Evolutionary conservation across 2,329 filamentous ascomycete species (phyloP), one percentile per base, ranked within the genome.

Genomic region (Calonectria honghensis): DNA sequence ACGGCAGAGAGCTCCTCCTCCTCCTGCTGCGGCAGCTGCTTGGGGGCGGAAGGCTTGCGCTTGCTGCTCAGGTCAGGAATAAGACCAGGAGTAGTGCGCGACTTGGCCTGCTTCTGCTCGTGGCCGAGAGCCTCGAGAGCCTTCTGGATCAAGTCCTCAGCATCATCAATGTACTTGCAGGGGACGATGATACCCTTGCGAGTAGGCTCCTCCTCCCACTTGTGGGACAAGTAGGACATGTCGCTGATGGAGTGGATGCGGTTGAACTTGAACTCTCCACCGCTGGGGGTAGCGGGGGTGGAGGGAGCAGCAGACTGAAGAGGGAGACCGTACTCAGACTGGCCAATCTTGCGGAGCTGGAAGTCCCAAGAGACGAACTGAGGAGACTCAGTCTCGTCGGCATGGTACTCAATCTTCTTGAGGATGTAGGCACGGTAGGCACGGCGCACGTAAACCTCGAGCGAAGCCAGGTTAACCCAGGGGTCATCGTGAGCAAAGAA

Each of bases 301-400:
- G 96, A 97, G 39, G 96, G 95, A 77, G 94, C 94, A 20, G 94
- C 94, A 3, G 95, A 96, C 82, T 93, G 91, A 18, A 96, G 85
- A 13, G 95, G 93, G 76, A 97, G 89, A 41, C 96, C 96, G 79
- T 96, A 97, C 84, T 98, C 97, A 18, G 94, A 93, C 84, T 97
- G 94, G 41, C 96, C 96, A 79, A 98, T 93, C 90, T 98, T 98
- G 84, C 96, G 93, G 74, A 99, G 93, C 72, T 95, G 90, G 85
- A 99, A 99, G 86, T 98, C 96, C 97, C 97, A 99, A 14, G 96
- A 95, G 51, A 98, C 89, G 82, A 94, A 98, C 13, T 94, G 92
- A 31, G 94, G 91, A 31, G 84, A 85, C 13, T 91, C 90, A 13
- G 85, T 89, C 80, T 98, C 95, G 70, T 94, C 93, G 81, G 96